These are phyloP conservation scores for Botrytis hyacinthi DNA, from an alignment of 2,329 filamentous ascomycete genomes.

Conservation along the genomic window DNA sequence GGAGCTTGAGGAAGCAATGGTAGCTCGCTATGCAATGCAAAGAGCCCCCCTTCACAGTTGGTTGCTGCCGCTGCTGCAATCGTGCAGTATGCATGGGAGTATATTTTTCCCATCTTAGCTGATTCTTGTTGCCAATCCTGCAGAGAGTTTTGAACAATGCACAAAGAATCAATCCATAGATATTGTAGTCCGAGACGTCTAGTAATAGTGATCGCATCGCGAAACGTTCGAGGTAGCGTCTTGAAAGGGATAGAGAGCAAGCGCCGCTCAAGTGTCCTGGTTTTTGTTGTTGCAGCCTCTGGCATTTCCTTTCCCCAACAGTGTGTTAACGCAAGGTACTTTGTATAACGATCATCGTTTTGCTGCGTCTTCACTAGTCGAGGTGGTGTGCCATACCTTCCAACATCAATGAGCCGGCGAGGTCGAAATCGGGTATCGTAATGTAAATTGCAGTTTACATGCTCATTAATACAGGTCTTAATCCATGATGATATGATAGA, in stretches of 20 bases:
- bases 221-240: slow-evolving; percentile 12
- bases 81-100: slow-evolving; percentile 22
- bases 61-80: slow-evolving; percentile 22
- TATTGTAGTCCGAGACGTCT: slow-evolving; percentile 14
- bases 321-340: slow-evolving; percentile 23
- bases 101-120: slow-evolving; percentile 26
- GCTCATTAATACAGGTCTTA: slow-evolving; percentile 17
- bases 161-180: slow-evolving; percentile 20
- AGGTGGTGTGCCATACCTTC: slow-evolving; percentile 13
- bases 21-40: slow-evolving; percentile 14
- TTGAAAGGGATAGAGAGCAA: slow-evolving; percentile 17
- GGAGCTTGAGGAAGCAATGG: background rate
- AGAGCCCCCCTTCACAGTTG: slow-evolving; percentile 11
- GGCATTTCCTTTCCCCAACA: slow-evolving; percentile 22
- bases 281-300: slow-evolving; percentile 19
- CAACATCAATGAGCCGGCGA: slow-evolving; percentile 25
- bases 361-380: slow-evolving; percentile 15
- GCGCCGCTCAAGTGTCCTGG: slow-evolving; percentile 13
- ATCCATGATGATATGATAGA: slow-evolving; percentile 24
- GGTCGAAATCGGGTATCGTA: slow-evolving; percentile 24
- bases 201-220: slow-evolving; percentile 17
- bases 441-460: slow-evolving; percentile 20
- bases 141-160: slow-evolving; percentile 17
- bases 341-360: background rate
- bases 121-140: slow-evolving; percentile 29